These are phyloP conservation scores for Colletotrichum lupini DNA, from an alignment of 2,329 filamentous ascomycete species.

Conservation along the genomic window DNA sequence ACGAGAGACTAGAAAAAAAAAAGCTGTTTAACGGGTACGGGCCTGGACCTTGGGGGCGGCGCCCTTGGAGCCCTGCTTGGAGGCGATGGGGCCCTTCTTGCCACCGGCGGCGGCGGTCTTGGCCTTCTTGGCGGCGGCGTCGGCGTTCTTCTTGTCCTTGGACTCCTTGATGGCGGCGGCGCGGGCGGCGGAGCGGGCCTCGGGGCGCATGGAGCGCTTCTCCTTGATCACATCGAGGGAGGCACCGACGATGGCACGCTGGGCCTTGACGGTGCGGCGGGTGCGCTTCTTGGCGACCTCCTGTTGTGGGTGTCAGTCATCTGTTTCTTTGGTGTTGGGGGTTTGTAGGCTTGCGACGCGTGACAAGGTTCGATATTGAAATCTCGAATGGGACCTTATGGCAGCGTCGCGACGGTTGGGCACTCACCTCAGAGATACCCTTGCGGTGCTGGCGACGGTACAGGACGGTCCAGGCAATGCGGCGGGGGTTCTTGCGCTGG, in stretches of 20 bases:
- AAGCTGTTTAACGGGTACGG: conserved; percentile 79
- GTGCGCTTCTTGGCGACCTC: conserved; percentile 99
- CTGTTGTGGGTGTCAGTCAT: conserved; percentile 68
- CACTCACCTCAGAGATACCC: conserved; percentile 99
- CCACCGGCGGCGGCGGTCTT: conserved; percentile 86
- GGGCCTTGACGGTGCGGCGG: conserved; percentile 96
- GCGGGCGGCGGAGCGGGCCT: conserved; percentile 93
- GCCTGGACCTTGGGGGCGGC: conserved; percentile 85
- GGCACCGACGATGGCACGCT: conserved; percentile 98
- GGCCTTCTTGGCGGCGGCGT: conserved; percentile 95
- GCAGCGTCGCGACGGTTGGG: background rate
- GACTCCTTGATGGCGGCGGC: conserved; percentile 91
- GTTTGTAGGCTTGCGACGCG: too few species aligned
- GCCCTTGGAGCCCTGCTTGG: conserved; percentile 98
- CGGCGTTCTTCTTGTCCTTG: conserved; percentile 97
- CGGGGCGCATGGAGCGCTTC: conserved; percentile 92
- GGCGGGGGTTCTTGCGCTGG: conserved; percentile 99
- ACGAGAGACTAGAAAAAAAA: background rate
- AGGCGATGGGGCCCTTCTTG: conserved; percentile 81
- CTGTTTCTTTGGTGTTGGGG: too few species aligned
- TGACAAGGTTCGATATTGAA: background rate
- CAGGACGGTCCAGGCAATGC: conserved; percentile 98
- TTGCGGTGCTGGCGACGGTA: conserved; percentile 99
- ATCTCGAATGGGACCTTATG: background rate
- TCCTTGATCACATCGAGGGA: conserved; percentile 99